phyloP scores from a whole-genome alignment of 768 basidiomycete genomes.

The Hericium erinaceus region DNA sequence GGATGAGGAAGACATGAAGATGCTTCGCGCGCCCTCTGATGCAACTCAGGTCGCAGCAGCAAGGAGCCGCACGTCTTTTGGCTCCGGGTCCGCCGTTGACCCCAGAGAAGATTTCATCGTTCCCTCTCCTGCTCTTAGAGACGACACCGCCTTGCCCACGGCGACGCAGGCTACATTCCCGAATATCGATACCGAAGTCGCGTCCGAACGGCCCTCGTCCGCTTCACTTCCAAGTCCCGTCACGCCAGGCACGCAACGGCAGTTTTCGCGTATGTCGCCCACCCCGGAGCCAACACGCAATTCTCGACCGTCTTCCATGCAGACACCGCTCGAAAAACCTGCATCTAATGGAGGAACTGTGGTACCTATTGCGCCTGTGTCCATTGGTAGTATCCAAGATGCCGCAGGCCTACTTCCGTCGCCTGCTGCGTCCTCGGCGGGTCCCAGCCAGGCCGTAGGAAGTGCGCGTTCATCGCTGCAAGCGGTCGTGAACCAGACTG shows the following conservation, averaged over 20 bases:
- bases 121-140: constrained; percentile 15
- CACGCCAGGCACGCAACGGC: constrained; percentile 17
- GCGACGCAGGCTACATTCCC: constrained; percentile 22
- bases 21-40: constrained; percentile 5
- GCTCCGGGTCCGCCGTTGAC: constrained; percentile 11
- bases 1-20: constrained; percentile 43
- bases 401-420: constrained; percentile 23
- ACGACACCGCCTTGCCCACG: constrained; percentile 18
- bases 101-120: constrained; percentile 26
- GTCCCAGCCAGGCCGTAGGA: constrained; percentile 16
- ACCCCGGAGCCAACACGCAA: neutral
- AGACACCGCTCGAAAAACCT: neutral
- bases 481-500: neutral
- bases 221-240: constrained; percentile 15
- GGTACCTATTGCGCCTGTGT: constrained; percentile 1
- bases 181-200: neutral
- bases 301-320: neutral
- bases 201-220: neutral
- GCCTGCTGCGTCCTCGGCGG: constrained; percentile 19
- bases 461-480: constrained; percentile 7
- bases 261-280: constrained; percentile 2
- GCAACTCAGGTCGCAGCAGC: neutral
- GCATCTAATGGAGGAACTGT: neutral
- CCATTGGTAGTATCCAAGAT: constrained; percentile 13
- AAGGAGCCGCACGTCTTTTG: neutral